A percentile compares a stretch with the other conserved stretches of the same genome.
Evolutionary conservation across 2,329 filamentous ascomycete genomes (phyloP).

Genomic region (Paecilomyces variotii): DNA sequence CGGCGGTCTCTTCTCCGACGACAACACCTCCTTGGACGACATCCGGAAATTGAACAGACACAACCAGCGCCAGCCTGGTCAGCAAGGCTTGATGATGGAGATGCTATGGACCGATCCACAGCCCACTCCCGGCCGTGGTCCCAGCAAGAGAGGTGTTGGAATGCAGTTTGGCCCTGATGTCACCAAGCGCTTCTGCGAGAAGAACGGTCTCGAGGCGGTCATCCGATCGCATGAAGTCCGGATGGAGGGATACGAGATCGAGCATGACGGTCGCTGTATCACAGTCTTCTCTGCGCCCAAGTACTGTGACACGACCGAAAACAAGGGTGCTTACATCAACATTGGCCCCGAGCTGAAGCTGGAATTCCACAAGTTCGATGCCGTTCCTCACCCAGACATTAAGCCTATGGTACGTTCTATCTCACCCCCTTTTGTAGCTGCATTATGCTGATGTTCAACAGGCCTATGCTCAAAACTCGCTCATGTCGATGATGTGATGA

Average conservation of each 20-base stretch:
- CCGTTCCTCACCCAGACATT: conserved; percentile 91
- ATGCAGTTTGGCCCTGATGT: conserved; percentile 96
- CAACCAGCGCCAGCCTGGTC: conserved; percentile 84
- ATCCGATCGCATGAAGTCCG: conserved; percentile 96
- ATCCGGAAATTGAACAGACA: conserved; percentile 89
- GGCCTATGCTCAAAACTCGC: conserved; percentile 78
- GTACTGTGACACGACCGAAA: conserved; percentile 97
- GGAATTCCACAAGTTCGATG: conserved; percentile 86
- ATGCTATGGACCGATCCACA: conserved; percentile 99
- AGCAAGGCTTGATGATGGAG: conserved; percentile 97
- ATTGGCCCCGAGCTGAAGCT: conserved; percentile 87
- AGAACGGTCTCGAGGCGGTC: conserved; percentile 86
- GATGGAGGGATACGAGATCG: conserved; percentile 98
- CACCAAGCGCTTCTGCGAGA: conserved; percentile 93
- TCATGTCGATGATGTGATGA: conserved; percentile 65
- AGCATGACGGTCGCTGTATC: conserved; percentile 92
- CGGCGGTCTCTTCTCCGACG: conserved; percentile 88
- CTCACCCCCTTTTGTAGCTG: background rate
- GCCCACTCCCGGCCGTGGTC: conserved; percentile 72
- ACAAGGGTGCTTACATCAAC: conserved; percentile 98
- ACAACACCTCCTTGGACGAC: conserved; percentile 84
- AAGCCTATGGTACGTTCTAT: conserved; percentile 64
- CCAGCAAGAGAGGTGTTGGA: conserved; percentile 93
- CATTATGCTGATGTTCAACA: conserved; percentile 25
- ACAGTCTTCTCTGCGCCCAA: conserved; percentile 97